Base-by-base conservation (phyloP, 768 basidiomycete genomes). In the Naganishia kalamii region DNA sequence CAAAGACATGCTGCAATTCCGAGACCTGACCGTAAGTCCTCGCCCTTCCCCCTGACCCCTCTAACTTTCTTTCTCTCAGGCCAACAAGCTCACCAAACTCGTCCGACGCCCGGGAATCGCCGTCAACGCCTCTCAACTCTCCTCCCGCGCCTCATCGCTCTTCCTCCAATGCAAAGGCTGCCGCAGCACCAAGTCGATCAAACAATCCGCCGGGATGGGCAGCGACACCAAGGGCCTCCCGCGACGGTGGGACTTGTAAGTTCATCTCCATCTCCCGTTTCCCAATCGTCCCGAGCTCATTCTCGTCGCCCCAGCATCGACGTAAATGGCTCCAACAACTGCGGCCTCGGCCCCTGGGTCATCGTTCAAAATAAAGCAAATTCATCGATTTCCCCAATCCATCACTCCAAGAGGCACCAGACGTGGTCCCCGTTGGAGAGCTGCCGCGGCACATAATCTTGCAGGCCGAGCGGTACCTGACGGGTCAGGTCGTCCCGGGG, bases 361-460 rank as follows among this genome's bases (percentile, higher is more conserved):
- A 93, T 99, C 74, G 82, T 97, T 17, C 96, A 99, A 78, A 88
- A 91, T 40, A 90, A 91, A 79, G 91, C 33, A 82, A 85, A 6
- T 99, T 98, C 74, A 88, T 92, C 8, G 96, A 99, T 75, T 92
- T n/a, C n/a, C 96, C 70, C 96, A 99, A 79, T 89, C 85, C 12
- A 83, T 99, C 71, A 99, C 84, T 99, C 13, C 96, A 99, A 78
- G 96, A 99, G 78, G 93, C 94, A 19, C 96, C 96, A 0, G 96
- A 99, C 77, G 96, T 97, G 91, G 96, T 99, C 1, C 96, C 96
- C 0, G 93, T 98, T 27, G 96, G 96, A 83, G 96, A 99, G 75
- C 81, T 99, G 44, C 96, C 96, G 10, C 81, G 93, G 52, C 96
- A 98, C 75, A 92, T 99, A 84, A 83, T 94, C 57, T 81, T 99